Evolutionary conservation across 2,329 filamentous ascomycete genomes (phyloP), one percentile per base, ranked within the genome.

Genomic region (Colletotrichum higginsianum): DNA sequence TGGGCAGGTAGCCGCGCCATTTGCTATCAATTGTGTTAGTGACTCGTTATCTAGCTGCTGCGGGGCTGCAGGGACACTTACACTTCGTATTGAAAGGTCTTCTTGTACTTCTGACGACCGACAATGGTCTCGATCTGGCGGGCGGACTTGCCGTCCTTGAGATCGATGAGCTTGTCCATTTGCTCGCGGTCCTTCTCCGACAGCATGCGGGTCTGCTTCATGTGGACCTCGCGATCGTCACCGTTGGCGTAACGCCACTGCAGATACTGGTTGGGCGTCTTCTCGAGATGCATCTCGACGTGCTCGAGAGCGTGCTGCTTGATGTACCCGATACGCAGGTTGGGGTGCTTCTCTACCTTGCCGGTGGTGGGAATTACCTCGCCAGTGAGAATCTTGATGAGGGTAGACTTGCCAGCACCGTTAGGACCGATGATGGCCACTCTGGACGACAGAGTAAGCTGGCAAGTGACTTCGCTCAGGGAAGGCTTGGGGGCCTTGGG

Each of bases 231-330:
- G 62, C 96, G 94, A 78, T 99, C 96, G 77, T 98, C 96, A 79
- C 96, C 96, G 79, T 98, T 94, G 78, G 94, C 94, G 80, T 98
- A 99, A 78, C 96, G 94, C 96, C 96, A 99, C 84, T 98, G 96
- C 44, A 99, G 89, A 80, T 99, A 99, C 84, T 99, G 96, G 82
- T 98, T 98, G 50, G 96, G 96, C 0, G 96, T 99, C 90, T 99
- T 99, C 84, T 99, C 96, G 77, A 98, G 87, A 80, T 99, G 96
- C 96, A 98, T 98, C 85, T 99, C 96, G 13, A 99, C 96, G 90
- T 99, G 96, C 87, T 99, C 96, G 15, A 99, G 89, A 55, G 96
- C 96, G 83, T 99, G 96, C 86, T 99, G 96, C 87, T 98, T 98
- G 86, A 99, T 98, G 87, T 99, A 99, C 66, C 96, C 96, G 78